Evolutionary conservation across 257 asterid species (phyloP), one percentile per base, ranked within the genome.

Genomic region (Ajuga chamaepitys): DNA sequence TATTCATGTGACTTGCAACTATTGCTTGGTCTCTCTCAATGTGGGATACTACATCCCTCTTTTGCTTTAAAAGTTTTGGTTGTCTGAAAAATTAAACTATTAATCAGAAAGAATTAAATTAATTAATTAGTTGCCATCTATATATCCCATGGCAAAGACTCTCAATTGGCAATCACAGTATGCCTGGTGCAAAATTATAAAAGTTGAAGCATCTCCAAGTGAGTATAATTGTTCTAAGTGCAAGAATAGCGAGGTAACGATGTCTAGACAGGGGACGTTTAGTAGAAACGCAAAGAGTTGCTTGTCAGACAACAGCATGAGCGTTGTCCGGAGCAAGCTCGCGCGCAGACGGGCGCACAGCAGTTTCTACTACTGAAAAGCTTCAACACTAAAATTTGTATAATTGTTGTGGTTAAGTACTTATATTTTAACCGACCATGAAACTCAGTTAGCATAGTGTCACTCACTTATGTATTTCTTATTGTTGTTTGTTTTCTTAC

Each of bases 381-480:
- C 95, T 94, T 40, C 97, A 94, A 77, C 90, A 86, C 72, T 88
- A 94, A 71, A 94, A 90, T 77, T 59, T 94, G 99, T 94, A 80
- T 32, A 7, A 32, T 16, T 32, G 32, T 45, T 5, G 4, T 56
- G 4, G 32, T 8, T 9, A 16, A 21, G 12, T 1, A 37, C 12
- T 5, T 9, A 32, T 16, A 16, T 34, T 56, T 17, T 16, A 56
- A 30, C 28, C 45, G 28, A 22, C 28, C 28, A 25, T 26, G 9
- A 16, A 44, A 16, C 14, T 10, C 4, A 9, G n/a, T n/a, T n/a
- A n/a, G n/a, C n/a, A n/a, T n/a, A n/a, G n/a, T n/a, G n/a, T n/a
- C n/a, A n/a, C n/a, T n/a, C n/a, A n/a, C n/a, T n/a, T n/a, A n/a
- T n/a, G n/a, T n/a, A n/a, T n/a, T n/a, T n/a, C n/a, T n/a, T n/a